Evolutionary conservation across 495 filamentous ascomycete species (phyloP).

Genomic region (Acidomyces sp.): DNA sequence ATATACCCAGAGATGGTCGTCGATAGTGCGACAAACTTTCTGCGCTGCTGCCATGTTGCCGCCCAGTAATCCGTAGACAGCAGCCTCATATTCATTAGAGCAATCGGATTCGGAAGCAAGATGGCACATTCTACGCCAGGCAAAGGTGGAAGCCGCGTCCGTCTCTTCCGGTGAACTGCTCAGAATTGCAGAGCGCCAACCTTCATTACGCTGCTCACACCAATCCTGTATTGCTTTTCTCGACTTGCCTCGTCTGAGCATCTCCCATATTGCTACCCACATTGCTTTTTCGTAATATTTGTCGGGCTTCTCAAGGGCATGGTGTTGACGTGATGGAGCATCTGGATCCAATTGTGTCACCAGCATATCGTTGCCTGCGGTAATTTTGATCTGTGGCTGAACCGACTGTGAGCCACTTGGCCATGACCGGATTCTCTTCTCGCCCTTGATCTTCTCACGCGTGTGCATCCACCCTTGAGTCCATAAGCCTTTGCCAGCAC

Average conservation of each 20-base stretch:
- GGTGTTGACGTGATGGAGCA: constrained; percentile 62
- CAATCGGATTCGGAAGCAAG: constrained; percentile 54
- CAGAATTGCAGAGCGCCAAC: constrained; percentile 69
- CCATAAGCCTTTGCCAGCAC: constrained; percentile 54
- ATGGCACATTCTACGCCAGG: constrained; percentile 77
- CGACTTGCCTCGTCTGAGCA: constrained; percentile 63
- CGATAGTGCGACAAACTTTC: constrained; percentile 65
- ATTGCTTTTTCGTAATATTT: constrained; percentile 72
- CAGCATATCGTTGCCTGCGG: constrained; percentile 47
- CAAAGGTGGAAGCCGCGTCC: constrained; percentile 29
- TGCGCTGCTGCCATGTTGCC: constrained; percentile 68
- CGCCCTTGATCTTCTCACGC: constrained; percentile 72
- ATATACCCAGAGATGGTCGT: constrained; percentile 81
- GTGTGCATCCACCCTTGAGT: constrained; percentile 86
- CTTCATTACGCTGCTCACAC: constrained; percentile 63
- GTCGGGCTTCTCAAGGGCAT: constrained; percentile 62
- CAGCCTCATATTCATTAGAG: constrained; percentile 64
- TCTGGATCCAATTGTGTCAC: constrained; percentile 94
- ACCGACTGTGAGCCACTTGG: constrained; percentile 38
- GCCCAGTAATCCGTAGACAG: constrained; percentile 76
- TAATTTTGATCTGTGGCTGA: constrained; percentile 36
- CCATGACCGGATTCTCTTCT: constrained; percentile 61
- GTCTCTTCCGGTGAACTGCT: constrained; percentile 29
- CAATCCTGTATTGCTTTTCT: constrained; percentile 65
- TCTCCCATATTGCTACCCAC: constrained; percentile 80